Conservation (phyloP, 495 filamentous ascomycete genomes). For the Neurospora sp. region DNA sequence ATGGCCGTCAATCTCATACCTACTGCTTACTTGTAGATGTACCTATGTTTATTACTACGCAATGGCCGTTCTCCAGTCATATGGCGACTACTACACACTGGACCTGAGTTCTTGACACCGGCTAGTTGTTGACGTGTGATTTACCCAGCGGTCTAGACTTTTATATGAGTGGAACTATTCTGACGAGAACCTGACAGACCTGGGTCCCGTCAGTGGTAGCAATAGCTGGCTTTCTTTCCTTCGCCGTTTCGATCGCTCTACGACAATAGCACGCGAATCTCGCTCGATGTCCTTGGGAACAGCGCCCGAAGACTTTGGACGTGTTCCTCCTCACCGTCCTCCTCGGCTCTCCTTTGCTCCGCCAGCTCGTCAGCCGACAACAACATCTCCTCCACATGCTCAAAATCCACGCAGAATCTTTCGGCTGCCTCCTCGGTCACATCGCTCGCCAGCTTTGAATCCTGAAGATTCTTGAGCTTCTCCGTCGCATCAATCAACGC, state of each 20-base stretch:
- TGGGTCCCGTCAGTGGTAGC: not conserved
- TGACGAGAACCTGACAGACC: not conserved
- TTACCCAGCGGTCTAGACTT: not conserved
- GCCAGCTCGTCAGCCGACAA: slow-evolving; percentile 35
- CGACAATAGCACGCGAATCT: slow-evolving; percentile 71
- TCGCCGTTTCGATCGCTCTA: slow-evolving; percentile 9
- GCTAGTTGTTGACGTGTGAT: not conserved
- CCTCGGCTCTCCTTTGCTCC: slow-evolving; percentile 24
- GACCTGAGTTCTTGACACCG: not conserved
- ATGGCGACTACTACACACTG: not conserved
- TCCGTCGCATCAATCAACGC: slow-evolving; percentile 86
- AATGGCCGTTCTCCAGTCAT: not conserved
- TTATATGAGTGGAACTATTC: not conserved
- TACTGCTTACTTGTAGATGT: not conserved
- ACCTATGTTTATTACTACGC: not conserved
- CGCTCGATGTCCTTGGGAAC: slow-evolving; percentile 76
- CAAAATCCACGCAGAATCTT: slow-evolving; percentile 83
- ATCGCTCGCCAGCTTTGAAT: slow-evolving; percentile 55
- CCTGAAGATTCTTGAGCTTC: slow-evolving; percentile 62
- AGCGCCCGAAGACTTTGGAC: slow-evolving; percentile 48
- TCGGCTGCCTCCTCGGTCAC: slow-evolving; percentile 79
- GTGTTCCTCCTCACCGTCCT: slow-evolving; percentile 25
- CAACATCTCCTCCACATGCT: slow-evolving; percentile 63
- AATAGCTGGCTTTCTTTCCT: not conserved
- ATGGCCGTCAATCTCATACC: not conserved